phyloP scores from a whole-genome alignment of 2,329 filamentous ascomycete species.

The Chaetomium strumarium region DNA sequence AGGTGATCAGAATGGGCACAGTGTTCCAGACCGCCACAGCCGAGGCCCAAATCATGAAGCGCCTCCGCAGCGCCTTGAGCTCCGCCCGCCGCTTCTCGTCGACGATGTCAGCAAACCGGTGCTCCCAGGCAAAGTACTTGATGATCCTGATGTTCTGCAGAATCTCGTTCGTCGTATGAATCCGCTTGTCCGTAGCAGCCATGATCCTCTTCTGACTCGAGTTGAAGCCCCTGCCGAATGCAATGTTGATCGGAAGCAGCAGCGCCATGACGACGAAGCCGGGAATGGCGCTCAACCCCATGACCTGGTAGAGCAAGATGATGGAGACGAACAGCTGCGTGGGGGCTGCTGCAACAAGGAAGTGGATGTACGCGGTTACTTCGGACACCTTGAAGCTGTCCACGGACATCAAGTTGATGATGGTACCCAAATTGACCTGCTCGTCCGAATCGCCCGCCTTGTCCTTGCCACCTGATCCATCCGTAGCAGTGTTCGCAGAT shows the following conservation, averaged over 20 bases:
- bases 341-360: constrained; percentile 85
- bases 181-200: constrained; percentile 88
- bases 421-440: constrained; percentile 91
- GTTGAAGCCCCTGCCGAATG: constrained; percentile 79
- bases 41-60: constrained; percentile 86
- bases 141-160: constrained; percentile 97
- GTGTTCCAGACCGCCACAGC: constrained; percentile 96
- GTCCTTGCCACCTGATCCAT: constrained; percentile 32
- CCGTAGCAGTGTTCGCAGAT: constrained; percentile 30
- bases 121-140: constrained; percentile 99
- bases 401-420: constrained; percentile 99
- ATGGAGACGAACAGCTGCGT: constrained; percentile 81
- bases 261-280: constrained; percentile 86
- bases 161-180: constrained; percentile 94
- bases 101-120: constrained; percentile 78
- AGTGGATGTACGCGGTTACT: constrained; percentile 90
- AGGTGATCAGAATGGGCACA: constrained; percentile 89
- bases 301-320: constrained; percentile 76
- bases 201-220: constrained; percentile 86
- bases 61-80: constrained; percentile 67
- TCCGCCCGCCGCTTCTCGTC: constrained; percentile 82
- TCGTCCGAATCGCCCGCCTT: constrained; percentile 47
- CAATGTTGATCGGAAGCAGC: constrained; percentile 84
- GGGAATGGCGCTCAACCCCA: constrained; percentile 89
- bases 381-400: constrained; percentile 99